Evolutionary conservation across 1,284 basidiomycete species (phyloP), one percentile per base, ranked within the genome.

Genomic region (Naganishia albida): DNA sequence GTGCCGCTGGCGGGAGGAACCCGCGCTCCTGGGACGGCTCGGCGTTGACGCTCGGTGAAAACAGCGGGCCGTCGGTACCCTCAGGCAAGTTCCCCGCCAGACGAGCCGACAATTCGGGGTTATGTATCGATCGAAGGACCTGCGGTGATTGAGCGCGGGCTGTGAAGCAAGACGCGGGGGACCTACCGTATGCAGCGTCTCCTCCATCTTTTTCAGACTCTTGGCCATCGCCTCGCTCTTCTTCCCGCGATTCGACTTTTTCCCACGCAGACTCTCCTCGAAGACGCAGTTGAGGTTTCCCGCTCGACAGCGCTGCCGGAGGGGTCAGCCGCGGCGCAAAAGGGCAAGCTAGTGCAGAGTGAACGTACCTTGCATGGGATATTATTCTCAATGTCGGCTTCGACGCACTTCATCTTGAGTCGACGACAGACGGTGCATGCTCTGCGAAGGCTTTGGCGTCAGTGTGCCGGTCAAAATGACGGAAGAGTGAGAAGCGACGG

Each of bases 391-490:
- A 69, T 71, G 18, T 64, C 68, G n/a, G 78, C 76, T 50, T 96
- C 93, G 1, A 96, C 91, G 71, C 95, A 99, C 71, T 95, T 91
- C 95, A 99, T 99, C 82, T 99, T 99, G 69, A 98, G 86, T 54
- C 93, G 88, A 39, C 95, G 87, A 77, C 95, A 98, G 38, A 94
- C 91, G 0, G 90, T 93, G 71, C 93, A 96, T 0, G 93, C 93
- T 60, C 91, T 92, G 70, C 34, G 68, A 59, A 18, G 34, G 42
- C 48, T 42, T 52, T 42, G 57, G 52, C 64, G 26, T 12, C 49
- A 53, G 63, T 72, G 62, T 7, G 20, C 26, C 53, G 40, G 30
- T 42, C 28, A 39, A 26, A 2, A 30, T 18, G 6, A 25, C 20
- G 25, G 20, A n/a, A 51, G n/a, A 50, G 2, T 4, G 15, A 28